phyloP scores from a whole-genome alignment of 2,329 filamentous ascomycete genomes.

The Pseudogymnoascus sp. region DNA sequence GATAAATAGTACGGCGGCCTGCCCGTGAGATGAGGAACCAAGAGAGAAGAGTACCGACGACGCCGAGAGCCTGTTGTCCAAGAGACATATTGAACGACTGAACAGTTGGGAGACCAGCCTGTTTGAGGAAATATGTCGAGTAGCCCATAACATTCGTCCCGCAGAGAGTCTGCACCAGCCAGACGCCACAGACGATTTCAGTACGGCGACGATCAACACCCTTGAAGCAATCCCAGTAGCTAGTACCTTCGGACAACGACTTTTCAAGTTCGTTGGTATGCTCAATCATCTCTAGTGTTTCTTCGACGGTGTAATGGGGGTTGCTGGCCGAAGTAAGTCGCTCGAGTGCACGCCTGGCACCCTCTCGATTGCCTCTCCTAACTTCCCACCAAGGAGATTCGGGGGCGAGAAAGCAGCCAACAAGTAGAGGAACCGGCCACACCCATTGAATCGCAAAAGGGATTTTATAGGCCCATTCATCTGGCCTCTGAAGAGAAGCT shows the following conservation, averaged over 20 bases:
- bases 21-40: slow-evolving; percentile 21
- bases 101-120: slow-evolving; percentile 40
- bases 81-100: slow-evolving; percentile 43
- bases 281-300: slow-evolving; percentile 39
- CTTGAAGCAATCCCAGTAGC: slow-evolving; percentile 42
- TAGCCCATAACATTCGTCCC: slow-evolving; percentile 58
- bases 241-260: slow-evolving; percentile 33
- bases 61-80: slow-evolving; percentile 38
- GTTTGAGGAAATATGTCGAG: slow-evolving; percentile 51
- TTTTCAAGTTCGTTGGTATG: slow-evolving; percentile 49
- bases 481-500: slow-evolving; percentile 32
- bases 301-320: slow-evolving; percentile 18
- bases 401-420: slow-evolving; percentile 2
- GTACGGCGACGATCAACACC: slow-evolving; percentile 42
- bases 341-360: slow-evolving; percentile 37
- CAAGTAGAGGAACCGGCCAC: slow-evolving; percentile 34
- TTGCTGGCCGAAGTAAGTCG: slow-evolving; percentile 29
- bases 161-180: slow-evolving; percentile 52
- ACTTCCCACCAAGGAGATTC: slow-evolving; percentile 31
- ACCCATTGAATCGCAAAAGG: slow-evolving; percentile 39
- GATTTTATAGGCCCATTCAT: slow-evolving; percentile 39
- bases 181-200: slow-evolving; percentile 47
- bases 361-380: slow-evolving; percentile 32
- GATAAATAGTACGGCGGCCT: neutral
- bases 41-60: slow-evolving; percentile 34